Conservation (phyloP, 306 rosid genomes). For the Pterocarpus macrocarpus region DNA sequence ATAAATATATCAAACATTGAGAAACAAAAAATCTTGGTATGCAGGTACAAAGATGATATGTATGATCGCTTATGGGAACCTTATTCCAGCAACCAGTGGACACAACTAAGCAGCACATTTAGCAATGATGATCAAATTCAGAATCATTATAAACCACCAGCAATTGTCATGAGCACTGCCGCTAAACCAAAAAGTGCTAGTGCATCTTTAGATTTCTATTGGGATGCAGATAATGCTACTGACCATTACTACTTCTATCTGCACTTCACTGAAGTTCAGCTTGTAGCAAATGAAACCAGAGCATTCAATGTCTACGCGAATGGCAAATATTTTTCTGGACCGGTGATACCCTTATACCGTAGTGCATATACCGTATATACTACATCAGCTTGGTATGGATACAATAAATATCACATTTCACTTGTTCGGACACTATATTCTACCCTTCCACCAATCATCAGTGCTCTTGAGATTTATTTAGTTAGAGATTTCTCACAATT, state of each 20-base stretch:
- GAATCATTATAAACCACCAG: conserved; percentile 22
- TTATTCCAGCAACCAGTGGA: not conserved
- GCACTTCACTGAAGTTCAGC: conserved; percentile 46
- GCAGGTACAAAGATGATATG: not conserved
- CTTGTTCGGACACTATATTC: not conserved
- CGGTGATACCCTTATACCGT: not conserved
- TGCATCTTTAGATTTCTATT: not conserved
- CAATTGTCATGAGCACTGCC: conserved; percentile 38
- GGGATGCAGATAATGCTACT: not conserved
- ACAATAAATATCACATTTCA: not conserved
- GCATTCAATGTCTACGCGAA: conserved; percentile 20
- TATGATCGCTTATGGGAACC: not conserved
- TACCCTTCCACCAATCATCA: conserved; percentile 50
- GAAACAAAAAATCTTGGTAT: not conserved
- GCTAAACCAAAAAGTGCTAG: not conserved
- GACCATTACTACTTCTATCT: not conserved
- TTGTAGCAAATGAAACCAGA: conserved; percentile 40
- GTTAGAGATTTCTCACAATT: conserved; percentile 7
- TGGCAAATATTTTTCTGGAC: not conserved
- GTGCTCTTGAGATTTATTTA: conserved; percentile 38
- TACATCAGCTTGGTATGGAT: not conserved
- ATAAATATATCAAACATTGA: not conserved
- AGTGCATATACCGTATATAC: rapidly evolving
- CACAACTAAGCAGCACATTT: not conserved
- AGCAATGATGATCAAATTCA: not conserved